phyloP scores from a whole-genome alignment of 176 grass and related monocot genomes.

The Carex littledalei region DNA sequence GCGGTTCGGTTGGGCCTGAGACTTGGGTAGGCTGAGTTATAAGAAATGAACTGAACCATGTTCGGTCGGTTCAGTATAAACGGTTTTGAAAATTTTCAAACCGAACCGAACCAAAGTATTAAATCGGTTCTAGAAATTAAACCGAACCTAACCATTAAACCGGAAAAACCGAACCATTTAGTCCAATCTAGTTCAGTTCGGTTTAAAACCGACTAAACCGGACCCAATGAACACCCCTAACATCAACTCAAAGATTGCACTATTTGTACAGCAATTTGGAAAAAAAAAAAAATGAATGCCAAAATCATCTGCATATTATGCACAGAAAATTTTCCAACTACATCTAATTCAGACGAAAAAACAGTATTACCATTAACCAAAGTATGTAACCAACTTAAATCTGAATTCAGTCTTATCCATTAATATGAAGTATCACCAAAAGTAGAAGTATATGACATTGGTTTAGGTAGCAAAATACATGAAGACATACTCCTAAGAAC shows the following conservation, averaged over 20 bases:
- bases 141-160: too few relatives aligned
- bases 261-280: not conserved
- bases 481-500: not conserved
- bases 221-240: too few relatives aligned
- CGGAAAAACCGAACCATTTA: too few relatives aligned
- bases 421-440: not conserved
- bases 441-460: not conserved
- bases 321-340: not conserved
- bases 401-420: not conserved
- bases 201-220: too few relatives aligned
- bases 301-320: not conserved
- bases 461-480: not conserved
- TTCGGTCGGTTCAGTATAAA: too few relatives aligned
- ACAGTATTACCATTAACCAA: not conserved
- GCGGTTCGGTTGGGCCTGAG: too few relatives aligned
- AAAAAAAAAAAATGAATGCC: not conserved
- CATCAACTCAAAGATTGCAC: not conserved
- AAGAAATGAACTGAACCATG: too few relatives aligned
- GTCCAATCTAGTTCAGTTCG: too few relatives aligned
- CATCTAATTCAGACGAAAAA: not conserved
- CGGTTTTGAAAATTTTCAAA: too few relatives aligned
- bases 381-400: not conserved
- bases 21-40: too few relatives aligned
- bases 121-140: too few relatives aligned
- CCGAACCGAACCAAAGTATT: too few relatives aligned